Conservation (phyloP, 192 early-diverging fungal species). For the Fimicolochytrium jonesii region DNA sequence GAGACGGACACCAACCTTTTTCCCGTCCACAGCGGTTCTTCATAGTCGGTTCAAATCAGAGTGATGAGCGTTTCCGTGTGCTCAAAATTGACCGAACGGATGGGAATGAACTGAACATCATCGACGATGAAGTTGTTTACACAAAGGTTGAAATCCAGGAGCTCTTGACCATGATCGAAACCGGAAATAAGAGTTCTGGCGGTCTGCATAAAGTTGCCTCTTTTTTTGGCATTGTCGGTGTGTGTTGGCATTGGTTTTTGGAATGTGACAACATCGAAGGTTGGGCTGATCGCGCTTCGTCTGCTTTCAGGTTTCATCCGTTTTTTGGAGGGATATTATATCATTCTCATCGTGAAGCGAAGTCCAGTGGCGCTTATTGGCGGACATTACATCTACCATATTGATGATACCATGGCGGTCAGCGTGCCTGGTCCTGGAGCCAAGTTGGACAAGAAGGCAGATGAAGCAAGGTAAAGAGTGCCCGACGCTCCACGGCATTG, state of each 20-base stretch:
- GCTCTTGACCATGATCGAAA: slow-evolving; percentile 70
- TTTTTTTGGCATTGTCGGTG: slow-evolving; percentile 74
- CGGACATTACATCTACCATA: slow-evolving; percentile 93
- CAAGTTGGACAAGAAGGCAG: slow-evolving; percentile 68
- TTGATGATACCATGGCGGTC: slow-evolving; percentile 81
- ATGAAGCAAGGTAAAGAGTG: slow-evolving; percentile 55
- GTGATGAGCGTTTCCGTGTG: slow-evolving; percentile 70
- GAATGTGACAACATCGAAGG: no score
- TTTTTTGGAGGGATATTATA: slow-evolving; percentile 91
- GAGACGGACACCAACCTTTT: background rate
- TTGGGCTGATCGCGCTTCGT: no score
- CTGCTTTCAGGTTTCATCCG: slow-evolving; percentile 67
- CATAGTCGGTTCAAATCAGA: slow-evolving; percentile 78
- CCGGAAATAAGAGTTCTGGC: slow-evolving; percentile 70
- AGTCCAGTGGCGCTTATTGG: slow-evolving; percentile 88
- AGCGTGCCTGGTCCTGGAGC: slow-evolving; percentile 55
- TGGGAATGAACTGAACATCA: slow-evolving; percentile 62
- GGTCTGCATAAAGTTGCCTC: slow-evolving; percentile 63
- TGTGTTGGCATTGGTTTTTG: no score
- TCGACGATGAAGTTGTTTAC: slow-evolving; percentile 73
- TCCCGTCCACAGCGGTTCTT: slow-evolving; percentile 59
- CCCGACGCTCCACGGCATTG: background rate
- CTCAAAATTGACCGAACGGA: slow-evolving; percentile 85
- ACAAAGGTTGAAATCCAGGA: slow-evolving; percentile 69
- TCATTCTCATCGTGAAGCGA: slow-evolving; percentile 77